Conservation (phyloP, 352 stramenopile species). For the Aphanomyces cochlioides region DNA sequence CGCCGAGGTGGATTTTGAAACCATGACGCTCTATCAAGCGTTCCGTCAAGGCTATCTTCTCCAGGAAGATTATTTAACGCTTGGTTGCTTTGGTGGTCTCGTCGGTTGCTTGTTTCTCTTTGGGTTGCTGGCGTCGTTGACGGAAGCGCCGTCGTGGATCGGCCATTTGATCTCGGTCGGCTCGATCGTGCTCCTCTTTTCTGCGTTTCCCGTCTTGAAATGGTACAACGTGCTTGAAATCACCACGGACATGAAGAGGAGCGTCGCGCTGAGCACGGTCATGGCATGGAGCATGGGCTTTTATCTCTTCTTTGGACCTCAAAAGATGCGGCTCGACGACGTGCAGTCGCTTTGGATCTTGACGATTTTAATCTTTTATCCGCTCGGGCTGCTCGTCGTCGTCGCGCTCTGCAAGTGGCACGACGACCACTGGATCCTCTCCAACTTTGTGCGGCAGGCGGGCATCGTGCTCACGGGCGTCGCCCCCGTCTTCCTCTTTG, state of each 20-base stretch:
- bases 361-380: constrained; percentile 74
- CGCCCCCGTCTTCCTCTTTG: constrained; percentile 64
- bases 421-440: constrained; percentile 65
- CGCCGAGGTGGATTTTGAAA: constrained; percentile 51
- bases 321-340: constrained; percentile 57
- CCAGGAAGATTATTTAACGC: constrained; percentile 68
- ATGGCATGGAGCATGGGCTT: constrained; percentile 68
- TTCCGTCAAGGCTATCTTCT: constrained; percentile 66
- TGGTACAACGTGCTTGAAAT: constrained; percentile 62
- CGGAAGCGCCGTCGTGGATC: constrained; percentile 60
- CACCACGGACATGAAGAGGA: constrained; percentile 47
- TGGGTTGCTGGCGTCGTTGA: constrained; percentile 57
- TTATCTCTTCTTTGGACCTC: constrained; percentile 62
- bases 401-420: constrained; percentile 75
- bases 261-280: constrained; percentile 47
- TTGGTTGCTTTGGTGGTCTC: constrained; percentile 54
- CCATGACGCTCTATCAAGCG: constrained; percentile 70
- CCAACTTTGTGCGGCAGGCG: constrained; percentile 42
- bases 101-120: constrained; percentile 63
- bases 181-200: constrained; percentile 62
- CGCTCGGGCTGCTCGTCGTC: constrained; percentile 65
- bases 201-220: constrained; percentile 65
- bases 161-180: constrained; percentile 70
- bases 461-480: constrained; percentile 38
- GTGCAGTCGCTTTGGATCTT: constrained; percentile 73